Percentiles rank a stretch among this genome's conserved stretches.
phyloP scores from a whole-genome alignment of 495 filamentous ascomycete genomes.

The Platismatia glauca region DNA sequence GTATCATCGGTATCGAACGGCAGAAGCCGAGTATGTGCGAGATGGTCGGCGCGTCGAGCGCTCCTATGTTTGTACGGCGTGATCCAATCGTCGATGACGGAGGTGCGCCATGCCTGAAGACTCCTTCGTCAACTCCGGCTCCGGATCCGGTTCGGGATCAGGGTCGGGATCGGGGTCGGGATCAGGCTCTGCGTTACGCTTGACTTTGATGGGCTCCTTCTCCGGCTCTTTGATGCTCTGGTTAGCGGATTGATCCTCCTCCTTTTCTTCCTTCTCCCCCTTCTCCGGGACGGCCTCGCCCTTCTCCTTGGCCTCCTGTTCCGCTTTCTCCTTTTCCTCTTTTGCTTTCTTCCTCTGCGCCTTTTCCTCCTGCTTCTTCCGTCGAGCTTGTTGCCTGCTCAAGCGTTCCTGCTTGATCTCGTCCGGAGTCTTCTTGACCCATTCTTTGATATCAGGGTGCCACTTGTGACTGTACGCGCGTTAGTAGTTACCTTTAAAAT shows the following conservation, averaged over 20 bases:
- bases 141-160: not conserved
- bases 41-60: not conserved
- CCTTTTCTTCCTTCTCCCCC: conserved; percentile 15
- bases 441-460: conserved; percentile 37
- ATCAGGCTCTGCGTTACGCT: not conserved
- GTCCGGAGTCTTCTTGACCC: conserved; percentile 34
- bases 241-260: conserved; percentile 9
- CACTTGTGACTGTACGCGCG: conserved; percentile 32
- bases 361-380: conserved; percentile 25
- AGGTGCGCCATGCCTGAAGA: conserved; percentile 11
- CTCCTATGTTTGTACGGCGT: not conserved
- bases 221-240: conserved; percentile 5
- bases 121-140: conserved; percentile 3
- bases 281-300: conserved; percentile 10
- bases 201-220: conserved; percentile 2
- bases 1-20: not conserved
- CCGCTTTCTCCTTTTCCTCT: conserved; percentile 27
- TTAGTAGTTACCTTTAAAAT: not conserved
- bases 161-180: not conserved
- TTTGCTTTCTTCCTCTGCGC: conserved; percentile 30
- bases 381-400: conserved; percentile 18
- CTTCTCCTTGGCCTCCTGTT: conserved; percentile 20
- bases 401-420: conserved; percentile 17
- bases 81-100: not conserved
- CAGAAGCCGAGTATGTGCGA: not conserved